Percentiles rank a stretch among this genome's conserved stretches.
These are phyloP conservation scores for Wickerhamiella azymoides DNA, from an alignment of 805 yeast genomes.

Conservation along the genomic window DNA sequence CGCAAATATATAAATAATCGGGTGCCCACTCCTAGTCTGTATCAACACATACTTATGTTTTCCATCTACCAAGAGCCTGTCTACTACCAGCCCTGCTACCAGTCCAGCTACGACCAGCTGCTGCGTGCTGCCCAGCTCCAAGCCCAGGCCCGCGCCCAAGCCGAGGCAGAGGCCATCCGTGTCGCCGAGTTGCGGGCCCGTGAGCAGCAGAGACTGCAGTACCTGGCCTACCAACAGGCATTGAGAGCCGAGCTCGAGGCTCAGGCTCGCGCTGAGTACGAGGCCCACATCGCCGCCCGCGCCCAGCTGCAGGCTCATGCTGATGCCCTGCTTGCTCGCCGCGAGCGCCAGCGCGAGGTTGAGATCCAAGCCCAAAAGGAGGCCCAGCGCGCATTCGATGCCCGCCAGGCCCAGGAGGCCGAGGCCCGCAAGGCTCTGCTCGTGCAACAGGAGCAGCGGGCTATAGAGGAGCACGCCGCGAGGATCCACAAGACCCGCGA, in stretches of 20 bases:
- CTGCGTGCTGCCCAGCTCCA: background rate
- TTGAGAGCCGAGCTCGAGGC: background rate
- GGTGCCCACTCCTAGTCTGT: background rate
- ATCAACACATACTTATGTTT: too few species aligned
- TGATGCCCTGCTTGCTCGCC: background rate
- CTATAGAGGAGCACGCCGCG: background rate
- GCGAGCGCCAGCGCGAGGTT: background rate
- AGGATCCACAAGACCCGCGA: background rate
- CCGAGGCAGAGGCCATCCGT: background rate
- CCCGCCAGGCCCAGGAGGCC: background rate
- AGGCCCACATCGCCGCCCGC: background rate
- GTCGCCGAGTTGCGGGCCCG: background rate
- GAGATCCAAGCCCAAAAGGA: background rate
- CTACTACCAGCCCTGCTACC: conserved; percentile 1
- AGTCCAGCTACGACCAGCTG: background rate
- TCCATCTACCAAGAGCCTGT: background rate
- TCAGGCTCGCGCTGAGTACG: background rate
- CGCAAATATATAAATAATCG: background rate
- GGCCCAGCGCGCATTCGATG: background rate
- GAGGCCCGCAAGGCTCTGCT: background rate
- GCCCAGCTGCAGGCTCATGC: background rate
- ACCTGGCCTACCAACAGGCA: background rate
- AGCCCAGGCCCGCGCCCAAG: too few species aligned
- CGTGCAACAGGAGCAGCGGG: background rate
- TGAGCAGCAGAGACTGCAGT: background rate